phyloP scores from a whole-genome alignment of 139 green algal genomes.

The Penium margaritaceum region DNA sequence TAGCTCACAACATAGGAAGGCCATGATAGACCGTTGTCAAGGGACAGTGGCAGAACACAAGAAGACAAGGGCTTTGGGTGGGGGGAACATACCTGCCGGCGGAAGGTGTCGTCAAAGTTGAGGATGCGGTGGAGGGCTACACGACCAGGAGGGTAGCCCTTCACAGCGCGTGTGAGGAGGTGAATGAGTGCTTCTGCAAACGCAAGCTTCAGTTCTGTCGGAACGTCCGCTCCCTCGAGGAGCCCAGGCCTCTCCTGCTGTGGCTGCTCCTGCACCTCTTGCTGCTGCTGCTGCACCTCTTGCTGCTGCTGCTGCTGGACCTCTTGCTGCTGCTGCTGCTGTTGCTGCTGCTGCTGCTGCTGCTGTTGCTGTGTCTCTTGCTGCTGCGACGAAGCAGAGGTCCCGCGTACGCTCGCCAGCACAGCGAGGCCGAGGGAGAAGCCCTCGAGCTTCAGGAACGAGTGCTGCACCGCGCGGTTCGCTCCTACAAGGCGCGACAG shows the following conservation, averaged over 20 bases:
- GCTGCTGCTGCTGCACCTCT: neutral
- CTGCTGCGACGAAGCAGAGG: too few relatives aligned
- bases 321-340: slow-evolving; percentile 9
- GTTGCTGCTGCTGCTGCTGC: neutral
- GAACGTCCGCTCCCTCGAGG: neutral
- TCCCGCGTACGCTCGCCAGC: slow-evolving; percentile 16
- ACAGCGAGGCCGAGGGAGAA: slow-evolving; percentile 19
- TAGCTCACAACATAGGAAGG: too few relatives aligned
- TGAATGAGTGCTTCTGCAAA: slow-evolving; percentile 29
- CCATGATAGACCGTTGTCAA: too few relatives aligned
- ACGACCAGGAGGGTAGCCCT: neutral
- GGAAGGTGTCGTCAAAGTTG: neutral
- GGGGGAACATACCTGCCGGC: slow-evolving; percentile 6
- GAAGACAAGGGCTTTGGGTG: slow-evolving; percentile 19
- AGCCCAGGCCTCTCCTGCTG: neutral
- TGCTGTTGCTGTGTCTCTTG: too few relatives aligned
- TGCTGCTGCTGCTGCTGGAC: neutral
- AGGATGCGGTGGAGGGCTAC: neutral
- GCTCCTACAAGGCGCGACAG: neutral
- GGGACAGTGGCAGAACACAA: too few relatives aligned
- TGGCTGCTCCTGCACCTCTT: neutral
- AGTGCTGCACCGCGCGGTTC: slow-evolving; percentile 2
- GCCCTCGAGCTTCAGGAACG: slow-evolving; percentile 14
- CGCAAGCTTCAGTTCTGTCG: slow-evolving; percentile 18
- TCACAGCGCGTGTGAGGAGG: slow-evolving; percentile 20